Evolutionary conservation across 129 eudicot genomes (phyloP).

Genomic region (Lonicera japonica): DNA sequence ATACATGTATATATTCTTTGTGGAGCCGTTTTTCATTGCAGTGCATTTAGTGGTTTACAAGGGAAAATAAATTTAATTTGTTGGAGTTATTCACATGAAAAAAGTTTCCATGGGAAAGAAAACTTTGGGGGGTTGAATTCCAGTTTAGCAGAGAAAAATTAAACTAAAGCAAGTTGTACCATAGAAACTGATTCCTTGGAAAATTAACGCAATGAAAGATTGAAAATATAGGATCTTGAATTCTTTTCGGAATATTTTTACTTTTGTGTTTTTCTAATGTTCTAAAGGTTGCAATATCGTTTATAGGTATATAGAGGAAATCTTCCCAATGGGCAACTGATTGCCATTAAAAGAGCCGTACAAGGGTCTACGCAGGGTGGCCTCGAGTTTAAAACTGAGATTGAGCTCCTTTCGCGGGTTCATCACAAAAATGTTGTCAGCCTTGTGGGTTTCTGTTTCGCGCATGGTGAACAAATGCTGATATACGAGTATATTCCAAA

Average conservation of each 20-base stretch:
- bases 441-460: constrained; percentile 82
- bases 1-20: too few species aligned
- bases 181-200: background rate
- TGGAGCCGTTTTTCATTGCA: too few species aligned
- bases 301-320: constrained; percentile 79
- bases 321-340: constrained; percentile 61
- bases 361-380: constrained; percentile 81
- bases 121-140: too few species aligned
- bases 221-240: too few species aligned
- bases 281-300: background rate
- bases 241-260: background rate
- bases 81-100: too few species aligned
- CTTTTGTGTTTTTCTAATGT: background rate
- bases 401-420: constrained; percentile 97
- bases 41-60: too few species aligned
- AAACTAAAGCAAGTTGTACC: too few species aligned
- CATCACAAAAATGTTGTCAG: constrained; percentile 93
- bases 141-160: too few species aligned
- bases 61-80: too few species aligned
- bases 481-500: constrained; percentile 76
- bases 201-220: background rate
- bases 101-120: too few species aligned
- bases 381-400: constrained; percentile 89
- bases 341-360: constrained; percentile 86
- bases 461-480: constrained; percentile 70